A percentile compares a stretch with the other conserved stretches of the same genome.
phyloP scores from a whole-genome alignment of 306 rosid species.

The Carpinus fangiana region DNA sequence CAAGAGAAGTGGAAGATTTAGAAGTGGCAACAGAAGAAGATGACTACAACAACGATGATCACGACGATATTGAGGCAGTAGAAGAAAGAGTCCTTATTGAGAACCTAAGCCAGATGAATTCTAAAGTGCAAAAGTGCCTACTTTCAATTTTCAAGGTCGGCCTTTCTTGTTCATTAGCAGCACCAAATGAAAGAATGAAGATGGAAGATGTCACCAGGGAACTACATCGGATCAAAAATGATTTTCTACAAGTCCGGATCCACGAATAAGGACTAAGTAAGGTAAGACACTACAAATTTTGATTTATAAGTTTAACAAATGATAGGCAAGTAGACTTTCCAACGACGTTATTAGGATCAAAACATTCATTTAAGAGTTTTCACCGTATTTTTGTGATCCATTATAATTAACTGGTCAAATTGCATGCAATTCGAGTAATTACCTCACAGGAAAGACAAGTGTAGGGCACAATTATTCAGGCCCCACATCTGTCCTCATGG shows the following conservation, averaged over 20 bases:
- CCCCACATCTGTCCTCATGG: no score
- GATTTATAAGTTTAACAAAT: no score
- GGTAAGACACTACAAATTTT: background rate
- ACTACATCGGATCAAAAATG: slow-evolving; percentile 19
- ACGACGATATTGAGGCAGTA: background rate
- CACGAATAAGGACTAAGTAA: background rate
- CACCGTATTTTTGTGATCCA: no score
- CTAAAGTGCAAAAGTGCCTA: background rate
- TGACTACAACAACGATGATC: no score
- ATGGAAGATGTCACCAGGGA: slow-evolving; percentile 28
- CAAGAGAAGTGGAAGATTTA: slow-evolving; percentile 7
- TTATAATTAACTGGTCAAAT: no score
- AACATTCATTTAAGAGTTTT: no score
- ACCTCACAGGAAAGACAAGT: no score
- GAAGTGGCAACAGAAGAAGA: background rate
- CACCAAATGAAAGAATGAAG: background rate
- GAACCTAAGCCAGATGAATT: background rate
- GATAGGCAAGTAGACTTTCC: no score
- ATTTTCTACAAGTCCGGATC: background rate
- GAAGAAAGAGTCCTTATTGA: background rate
- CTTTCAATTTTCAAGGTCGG: background rate
- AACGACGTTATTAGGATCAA: no score
- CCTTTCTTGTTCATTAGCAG: no score
- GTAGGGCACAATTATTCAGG: no score
- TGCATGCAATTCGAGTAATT: no score